Evolutionary conservation across 176 grass and related monocot genomes (phyloP), one percentile per base, ranked within the genome.

Genomic region (Bothriochloa decipiens): DNA sequence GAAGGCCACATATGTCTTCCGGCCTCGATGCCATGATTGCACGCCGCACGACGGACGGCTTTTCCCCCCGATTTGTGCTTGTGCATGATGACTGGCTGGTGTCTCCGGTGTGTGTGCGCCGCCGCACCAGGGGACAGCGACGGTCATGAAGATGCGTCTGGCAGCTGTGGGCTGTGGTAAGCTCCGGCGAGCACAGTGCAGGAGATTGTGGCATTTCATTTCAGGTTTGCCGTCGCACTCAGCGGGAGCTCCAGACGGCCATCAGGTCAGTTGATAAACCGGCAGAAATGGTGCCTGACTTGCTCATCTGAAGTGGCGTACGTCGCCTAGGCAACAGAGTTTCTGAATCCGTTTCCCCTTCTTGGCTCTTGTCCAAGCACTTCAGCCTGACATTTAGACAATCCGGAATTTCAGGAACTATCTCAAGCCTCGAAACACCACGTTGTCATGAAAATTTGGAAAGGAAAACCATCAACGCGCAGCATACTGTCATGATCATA

Each of bases 1-100:
- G 45, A 47, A 36, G 42, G 61, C 32, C 16, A 25, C 10, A 37
- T 11, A 46, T 0, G 41, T 81, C 46, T 83, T 78, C 67, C 8
- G 22, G 20, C n/a, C 4, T 3, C 45, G 45, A 72, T 67, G 73
- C 36, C 29, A 83, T 86, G 74, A 83, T 86, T 74, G 58, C 63
- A 55, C 70, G 7, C 45, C 52, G 45, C 70, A 87, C 35, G 61
- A 35, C 7, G 70, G 62, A 36, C 11, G 70, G 78, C 77, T 42
- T 68, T 68, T 70, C 78, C 22, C 10, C 2, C 2, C 55, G 50
- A 5, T 23, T 53, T 53, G 49, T 50, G 47, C 47, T 66, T 26
- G 78, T 78, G 78, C 88, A 74, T 8, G 36, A 86, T 68, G 80
- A 86, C 73, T 77, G 72, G 35, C 62, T 4, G 37, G 26, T 29